Evolutionary conservation across 169 alveolate genomes (phyloP).

Genomic region (Plasmodium vivax): DNA sequence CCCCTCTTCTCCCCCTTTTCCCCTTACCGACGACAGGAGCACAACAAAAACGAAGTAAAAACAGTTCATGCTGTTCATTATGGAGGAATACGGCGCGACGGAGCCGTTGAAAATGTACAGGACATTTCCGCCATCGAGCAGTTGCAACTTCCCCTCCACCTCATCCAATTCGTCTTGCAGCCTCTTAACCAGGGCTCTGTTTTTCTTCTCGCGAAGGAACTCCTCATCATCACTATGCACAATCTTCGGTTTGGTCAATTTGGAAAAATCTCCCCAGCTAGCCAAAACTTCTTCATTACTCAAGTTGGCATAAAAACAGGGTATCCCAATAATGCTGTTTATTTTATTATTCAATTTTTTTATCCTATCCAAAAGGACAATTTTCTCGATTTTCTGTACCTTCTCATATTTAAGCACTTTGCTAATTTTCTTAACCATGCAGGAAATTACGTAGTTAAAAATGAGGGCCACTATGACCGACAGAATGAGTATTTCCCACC

Average conservation of each 20-base stretch:
- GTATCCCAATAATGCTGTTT: not conserved
- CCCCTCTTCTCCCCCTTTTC: not conserved
- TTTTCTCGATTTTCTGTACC: constrained; percentile 33
- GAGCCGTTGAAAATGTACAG: constrained; percentile 47
- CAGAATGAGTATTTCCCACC: constrained; percentile 37
- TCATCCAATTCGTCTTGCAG: constrained; percentile 37
- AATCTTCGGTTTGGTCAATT: constrained; percentile 57
- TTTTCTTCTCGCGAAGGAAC: constrained; percentile 47
- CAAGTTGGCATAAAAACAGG: not conserved
- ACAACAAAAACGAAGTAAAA: constrained; percentile 63
- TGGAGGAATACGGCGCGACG: constrained; percentile 42
- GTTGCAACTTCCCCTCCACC: constrained; percentile 9
- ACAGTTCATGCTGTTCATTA: constrained; percentile 46
- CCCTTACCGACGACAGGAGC: constrained; percentile 49
- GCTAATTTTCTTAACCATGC: constrained; percentile 16
- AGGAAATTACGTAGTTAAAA: constrained; percentile 52
- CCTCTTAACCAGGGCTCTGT: constrained; percentile 3
- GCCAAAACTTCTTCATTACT: not conserved
- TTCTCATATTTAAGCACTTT: constrained; percentile 24
- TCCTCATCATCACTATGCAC: constrained; percentile 73
- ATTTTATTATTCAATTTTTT: constrained; percentile 7
- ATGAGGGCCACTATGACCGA: constrained; percentile 35
- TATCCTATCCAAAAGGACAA: constrained; percentile 40
- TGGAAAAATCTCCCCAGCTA: not conserved
- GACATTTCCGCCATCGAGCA: constrained; percentile 20